Percentiles rank a stretch among this genome's conserved stretches.
Conservation (phyloP, 768 basidiomycete species). For the Auriscalpium orientale region DNA sequence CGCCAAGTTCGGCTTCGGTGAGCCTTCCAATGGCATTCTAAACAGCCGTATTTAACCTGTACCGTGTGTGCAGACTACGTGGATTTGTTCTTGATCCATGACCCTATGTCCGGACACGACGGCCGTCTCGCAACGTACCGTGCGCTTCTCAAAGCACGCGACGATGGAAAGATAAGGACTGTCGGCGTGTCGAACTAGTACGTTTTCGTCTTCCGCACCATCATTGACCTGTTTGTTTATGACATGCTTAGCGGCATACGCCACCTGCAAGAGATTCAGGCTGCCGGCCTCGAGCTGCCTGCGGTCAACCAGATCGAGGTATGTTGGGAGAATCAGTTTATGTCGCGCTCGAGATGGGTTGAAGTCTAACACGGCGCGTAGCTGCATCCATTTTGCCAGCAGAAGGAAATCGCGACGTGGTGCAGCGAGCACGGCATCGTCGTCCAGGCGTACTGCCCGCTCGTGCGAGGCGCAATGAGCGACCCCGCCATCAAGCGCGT, state of each 20-base stretch:
- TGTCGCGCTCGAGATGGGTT: too few species aligned
- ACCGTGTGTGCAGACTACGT: conserved; percentile 40
- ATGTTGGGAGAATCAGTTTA: too few species aligned
- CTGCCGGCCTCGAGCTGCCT: conserved; percentile 55
- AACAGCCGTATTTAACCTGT: background rate
- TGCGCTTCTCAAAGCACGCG: conserved; percentile 53
- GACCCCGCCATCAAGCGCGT: conserved; percentile 45
- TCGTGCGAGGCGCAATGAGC: conserved; percentile 44
- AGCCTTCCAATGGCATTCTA: background rate
- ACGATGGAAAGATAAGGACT: conserved; percentile 56
- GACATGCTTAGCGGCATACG: conserved; percentile 42
- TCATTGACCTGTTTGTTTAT: background rate
- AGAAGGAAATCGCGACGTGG: conserved; percentile 31
- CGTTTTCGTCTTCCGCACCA: conserved; percentile 15
- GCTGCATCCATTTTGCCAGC: conserved; percentile 68
- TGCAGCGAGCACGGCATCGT: conserved; percentile 52
- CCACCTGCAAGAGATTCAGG: conserved; percentile 68
- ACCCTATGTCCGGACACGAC: conserved; percentile 55
- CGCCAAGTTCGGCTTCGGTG: conserved; percentile 1
- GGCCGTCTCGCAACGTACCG: conserved; percentile 62
- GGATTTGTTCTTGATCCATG: conserved; percentile 76
- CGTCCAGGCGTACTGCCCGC: conserved; percentile 71
- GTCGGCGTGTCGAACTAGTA: conserved; percentile 85
- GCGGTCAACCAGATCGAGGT: conserved; percentile 82
- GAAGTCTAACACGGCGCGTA: conserved; percentile 23